These are phyloP conservation scores for Phlegmacium glaucopus DNA, from an alignment of 768 basidiomycete species.

Conservation along the genomic window DNA sequence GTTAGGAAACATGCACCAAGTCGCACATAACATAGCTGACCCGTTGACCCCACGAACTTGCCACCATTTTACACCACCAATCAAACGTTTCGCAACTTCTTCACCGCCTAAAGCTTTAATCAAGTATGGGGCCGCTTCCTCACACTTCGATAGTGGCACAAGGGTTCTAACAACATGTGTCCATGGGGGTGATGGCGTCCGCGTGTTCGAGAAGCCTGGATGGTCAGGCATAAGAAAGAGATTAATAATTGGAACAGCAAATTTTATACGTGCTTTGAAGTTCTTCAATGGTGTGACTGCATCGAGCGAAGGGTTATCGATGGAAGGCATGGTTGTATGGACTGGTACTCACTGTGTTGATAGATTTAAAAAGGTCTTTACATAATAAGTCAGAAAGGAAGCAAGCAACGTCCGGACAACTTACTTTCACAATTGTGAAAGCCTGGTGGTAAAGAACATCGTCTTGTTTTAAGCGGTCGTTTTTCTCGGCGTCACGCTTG, in stretches of 20 bases:
- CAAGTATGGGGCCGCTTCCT: constrained; percentile 68
- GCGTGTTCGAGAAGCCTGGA: constrained; percentile 70
- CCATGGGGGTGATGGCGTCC: constrained; percentile 84
- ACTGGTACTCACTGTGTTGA: constrained; percentile 54
- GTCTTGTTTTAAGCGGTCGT: constrained; percentile 53
- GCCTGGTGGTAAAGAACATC: constrained; percentile 81
- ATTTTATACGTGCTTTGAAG: constrained; percentile 46
- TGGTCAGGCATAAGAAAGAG: neutral
- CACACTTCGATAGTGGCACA: constrained; percentile 74
- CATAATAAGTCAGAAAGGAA: neutral
- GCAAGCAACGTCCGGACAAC: constrained; percentile 12
- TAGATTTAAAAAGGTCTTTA: constrained; percentile 70
- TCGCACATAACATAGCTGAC: constrained; percentile 33
- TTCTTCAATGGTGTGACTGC: constrained; percentile 82
- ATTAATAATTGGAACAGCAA: neutral
- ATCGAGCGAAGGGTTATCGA: neutral
- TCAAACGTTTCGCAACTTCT: constrained; percentile 59
- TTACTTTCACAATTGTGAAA: constrained; percentile 72
- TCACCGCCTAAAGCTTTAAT: constrained; percentile 85
- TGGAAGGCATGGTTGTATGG: neutral
- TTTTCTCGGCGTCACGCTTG: constrained; percentile 38
- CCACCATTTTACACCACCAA: constrained; percentile 98
- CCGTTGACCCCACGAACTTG: constrained; percentile 85
- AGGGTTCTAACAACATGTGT: constrained; percentile 67
- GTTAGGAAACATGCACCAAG: neutral